Evolutionary conservation across 495 filamentous ascomycete species (phyloP).

Genomic region (Cercophora sp.): DNA sequence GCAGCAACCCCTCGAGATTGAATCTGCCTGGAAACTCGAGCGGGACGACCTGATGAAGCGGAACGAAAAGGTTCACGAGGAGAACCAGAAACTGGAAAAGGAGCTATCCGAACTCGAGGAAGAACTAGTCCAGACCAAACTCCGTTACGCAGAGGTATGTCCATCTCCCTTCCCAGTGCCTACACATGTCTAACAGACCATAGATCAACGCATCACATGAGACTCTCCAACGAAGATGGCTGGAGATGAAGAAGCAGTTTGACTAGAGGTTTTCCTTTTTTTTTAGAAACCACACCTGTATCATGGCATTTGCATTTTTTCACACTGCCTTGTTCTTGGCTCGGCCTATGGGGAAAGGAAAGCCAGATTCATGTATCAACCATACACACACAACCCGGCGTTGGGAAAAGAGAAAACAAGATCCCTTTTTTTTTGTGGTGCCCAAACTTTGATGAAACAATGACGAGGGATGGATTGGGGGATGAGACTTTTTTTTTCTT

Average conservation of each 20-base stretch:
- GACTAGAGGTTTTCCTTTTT: neutral
- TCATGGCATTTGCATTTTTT: too few species aligned
- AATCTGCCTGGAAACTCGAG: slow-evolving; percentile 73
- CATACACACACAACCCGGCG: neutral
- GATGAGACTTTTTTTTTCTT: too few species aligned
- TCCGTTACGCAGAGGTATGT: slow-evolving; percentile 89
- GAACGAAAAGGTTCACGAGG: slow-evolving; percentile 90
- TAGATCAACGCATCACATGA: slow-evolving; percentile 73
- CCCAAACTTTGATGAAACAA: too few species aligned
- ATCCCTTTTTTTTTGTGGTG: too few species aligned
- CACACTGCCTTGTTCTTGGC: neutral
- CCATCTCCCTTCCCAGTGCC: neutral
- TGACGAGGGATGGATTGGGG: too few species aligned
- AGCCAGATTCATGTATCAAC: neutral
- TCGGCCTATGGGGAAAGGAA: neutral
- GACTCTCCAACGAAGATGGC: slow-evolving; percentile 72
- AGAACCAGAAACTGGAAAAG: slow-evolving; percentile 85
- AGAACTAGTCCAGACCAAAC: slow-evolving; percentile 87
- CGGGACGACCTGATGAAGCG: slow-evolving; percentile 90
- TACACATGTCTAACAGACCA: slow-evolving; percentile 9
- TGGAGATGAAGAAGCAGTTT: slow-evolving; percentile 66
- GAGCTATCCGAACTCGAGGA: slow-evolving; percentile 93
- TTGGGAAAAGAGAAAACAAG: neutral
- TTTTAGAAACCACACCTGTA: neutral
- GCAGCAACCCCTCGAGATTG: slow-evolving; percentile 84